Percentiles rank a stretch among this genome's conserved stretches.
phyloP scores from a whole-genome alignment of 116 monocot species.

The Iris pallida region DNA sequence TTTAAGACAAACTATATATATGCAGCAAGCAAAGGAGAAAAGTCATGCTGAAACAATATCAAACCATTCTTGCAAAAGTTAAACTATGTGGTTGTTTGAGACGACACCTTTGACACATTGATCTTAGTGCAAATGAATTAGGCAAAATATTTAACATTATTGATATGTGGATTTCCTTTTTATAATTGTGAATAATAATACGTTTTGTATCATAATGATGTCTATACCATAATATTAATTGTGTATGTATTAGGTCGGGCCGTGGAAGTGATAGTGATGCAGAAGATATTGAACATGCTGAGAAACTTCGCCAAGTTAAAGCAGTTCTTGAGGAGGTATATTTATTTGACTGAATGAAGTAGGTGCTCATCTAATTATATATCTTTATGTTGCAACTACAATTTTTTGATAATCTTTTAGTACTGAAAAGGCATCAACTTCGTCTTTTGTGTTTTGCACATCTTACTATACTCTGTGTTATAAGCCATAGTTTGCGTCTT shows the following conservation, averaged over 20 bases:
- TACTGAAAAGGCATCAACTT: background rate
- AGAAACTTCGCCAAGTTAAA: conserved; percentile 99
- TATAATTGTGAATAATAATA: background rate
- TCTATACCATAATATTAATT: background rate
- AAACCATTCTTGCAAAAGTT: too few species aligned
- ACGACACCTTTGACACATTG: too few species aligned
- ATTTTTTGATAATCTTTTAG: background rate
- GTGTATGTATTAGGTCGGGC: conserved; percentile 45
- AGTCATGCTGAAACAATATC: too few species aligned
- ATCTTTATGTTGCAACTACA: background rate
- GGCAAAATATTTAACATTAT: too few species aligned
- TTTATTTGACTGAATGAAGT: background rate
- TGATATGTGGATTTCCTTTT: background rate
- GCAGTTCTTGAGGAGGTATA: conserved; percentile 98
- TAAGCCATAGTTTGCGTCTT: too few species aligned
- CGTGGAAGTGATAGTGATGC: conserved; percentile 98
- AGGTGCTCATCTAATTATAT: background rate
- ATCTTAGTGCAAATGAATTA: too few species aligned
- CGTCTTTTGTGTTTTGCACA: background rate
- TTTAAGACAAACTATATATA: too few species aligned
- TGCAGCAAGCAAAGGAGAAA: too few species aligned
- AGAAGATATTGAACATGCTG: conserved; percentile 93
- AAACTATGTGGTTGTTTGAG: too few species aligned
- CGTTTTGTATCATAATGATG: background rate
- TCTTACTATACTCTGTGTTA: too few species aligned